Evolutionary conservation across 225 moss, liverwort and hornwort genomes (phyloP).

Genomic region (Rhytidiadelphus loreus): DNA sequence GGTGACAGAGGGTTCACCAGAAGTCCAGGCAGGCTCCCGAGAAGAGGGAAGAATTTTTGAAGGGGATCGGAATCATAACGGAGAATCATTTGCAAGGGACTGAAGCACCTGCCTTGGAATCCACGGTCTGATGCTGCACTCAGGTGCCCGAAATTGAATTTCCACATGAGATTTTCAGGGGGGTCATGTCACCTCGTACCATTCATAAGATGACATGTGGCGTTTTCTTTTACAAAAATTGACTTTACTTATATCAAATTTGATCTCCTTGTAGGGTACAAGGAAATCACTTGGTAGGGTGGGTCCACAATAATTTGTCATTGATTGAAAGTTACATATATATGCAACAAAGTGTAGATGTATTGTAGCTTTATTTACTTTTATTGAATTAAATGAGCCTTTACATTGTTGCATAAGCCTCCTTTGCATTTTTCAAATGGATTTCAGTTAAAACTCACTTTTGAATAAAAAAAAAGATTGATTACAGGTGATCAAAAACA

Average conservation of each 20-base stretch:
- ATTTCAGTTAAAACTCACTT: background rate
- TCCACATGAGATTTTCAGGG: accelerated
- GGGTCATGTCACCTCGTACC: accelerated
- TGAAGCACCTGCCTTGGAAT: background rate
- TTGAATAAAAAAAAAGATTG: background rate
- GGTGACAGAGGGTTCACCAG: background rate
- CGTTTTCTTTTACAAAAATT: background rate
- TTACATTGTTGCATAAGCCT: background rate
- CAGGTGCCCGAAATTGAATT: background rate
- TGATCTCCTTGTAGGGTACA: accelerated
- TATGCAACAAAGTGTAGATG: too few relatives aligned
- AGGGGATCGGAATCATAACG: background rate
- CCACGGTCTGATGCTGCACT: background rate
- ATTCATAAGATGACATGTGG: background rate
- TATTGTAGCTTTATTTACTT: background rate
- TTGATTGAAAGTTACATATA: background rate
- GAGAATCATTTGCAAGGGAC: background rate
- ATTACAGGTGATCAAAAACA: background rate
- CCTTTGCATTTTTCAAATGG: too few relatives aligned
- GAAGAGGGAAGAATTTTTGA: background rate
- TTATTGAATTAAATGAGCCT: background rate
- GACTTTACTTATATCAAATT: accelerated
- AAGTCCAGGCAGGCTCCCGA: background rate
- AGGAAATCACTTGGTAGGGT: background rate
- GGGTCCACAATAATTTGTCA: background rate